Conservation (phyloP, 2,329 filamentous ascomycete species). For the Aspergillus jensenii region DNA sequence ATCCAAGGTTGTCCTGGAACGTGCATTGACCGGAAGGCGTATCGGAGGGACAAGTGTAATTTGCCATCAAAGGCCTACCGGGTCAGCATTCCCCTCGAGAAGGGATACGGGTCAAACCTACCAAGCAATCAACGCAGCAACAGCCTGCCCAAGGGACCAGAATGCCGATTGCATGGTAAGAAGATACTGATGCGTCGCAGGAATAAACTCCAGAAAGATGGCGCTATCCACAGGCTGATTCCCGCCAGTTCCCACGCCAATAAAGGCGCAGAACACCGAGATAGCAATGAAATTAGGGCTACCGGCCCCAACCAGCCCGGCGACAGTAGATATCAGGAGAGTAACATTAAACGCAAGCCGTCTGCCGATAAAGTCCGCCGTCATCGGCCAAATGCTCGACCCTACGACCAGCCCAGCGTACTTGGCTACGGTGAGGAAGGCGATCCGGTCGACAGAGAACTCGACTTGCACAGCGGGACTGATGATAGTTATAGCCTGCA, state of each 20-base stretch:
- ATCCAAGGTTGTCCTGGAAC: slow-evolving; percentile 1
- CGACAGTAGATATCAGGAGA: slow-evolving; percentile 19
- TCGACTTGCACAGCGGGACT: slow-evolving; percentile 19
- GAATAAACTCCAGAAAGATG: slow-evolving; percentile 19
- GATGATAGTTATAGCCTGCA: slow-evolving; percentile 19
- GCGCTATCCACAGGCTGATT: slow-evolving; percentile 18
- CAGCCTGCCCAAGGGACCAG: slow-evolving; percentile 20
- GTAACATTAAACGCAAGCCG: slow-evolving; percentile 22
- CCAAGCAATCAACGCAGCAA: neutral
- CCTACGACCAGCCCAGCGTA: slow-evolving; percentile 17
- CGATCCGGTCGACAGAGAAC: slow-evolving; percentile 13
- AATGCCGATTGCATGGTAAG: slow-evolving; percentile 17
- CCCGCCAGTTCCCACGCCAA: slow-evolving; percentile 19
- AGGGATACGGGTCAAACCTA: no score
- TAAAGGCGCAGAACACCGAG: slow-evolving; percentile 19
- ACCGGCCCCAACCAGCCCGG: slow-evolving; percentile 21
- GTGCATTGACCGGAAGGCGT: no score
- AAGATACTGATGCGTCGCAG: slow-evolving; percentile 22
- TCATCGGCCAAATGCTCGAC: slow-evolving; percentile 18
- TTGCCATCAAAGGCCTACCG: slow-evolving; percentile 20
- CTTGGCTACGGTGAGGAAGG: slow-evolving; percentile 18
- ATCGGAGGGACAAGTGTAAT: slow-evolving; percentile 15
- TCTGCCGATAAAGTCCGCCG: slow-evolving; percentile 19
- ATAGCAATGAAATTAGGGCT: slow-evolving; percentile 27
- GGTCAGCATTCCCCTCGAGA: neutral